Base-by-base conservation (phyloP, 306 rosid species). In the Hippophae tibetana region DNA sequence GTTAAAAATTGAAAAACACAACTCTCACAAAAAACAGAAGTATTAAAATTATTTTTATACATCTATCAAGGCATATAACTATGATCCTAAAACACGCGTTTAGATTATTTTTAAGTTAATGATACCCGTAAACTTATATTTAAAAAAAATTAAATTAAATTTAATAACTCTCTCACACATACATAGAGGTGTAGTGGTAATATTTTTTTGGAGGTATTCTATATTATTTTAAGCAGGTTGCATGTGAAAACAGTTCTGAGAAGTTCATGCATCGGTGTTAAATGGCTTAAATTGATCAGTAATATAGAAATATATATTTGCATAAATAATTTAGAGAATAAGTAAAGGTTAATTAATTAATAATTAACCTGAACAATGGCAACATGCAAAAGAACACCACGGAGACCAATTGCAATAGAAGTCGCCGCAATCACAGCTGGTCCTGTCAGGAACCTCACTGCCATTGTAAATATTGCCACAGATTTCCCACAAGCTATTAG, bases 401-500 rank as follows among this genome's bases (percentile, higher is more conserved):
- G 93, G 43, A 89, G 62, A 52, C 95, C 97, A 5, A 73, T 60
- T 45, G 85, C 93, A 7, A 89, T 82, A 11, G 97, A 79, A 53
- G 86, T 74, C 6, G 97, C 95, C 0, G 97, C 97, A 47, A 84
- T 86, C 18, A 89, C 97, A 52, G 95, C 95, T 3, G 97, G 97
- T 42, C 95, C 97, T 3, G 84, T 84, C 68, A 89, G 73, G 82
- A 89, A 89, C 71, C 97, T 76, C 43, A 89, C 97, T 26, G 95
- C 95, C 95, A 89, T 86, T 68, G 95, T 75, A 89, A 86, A 86
- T 44, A 93, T 67, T 42, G 97, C 97, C 41, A 86, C 93, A 11
- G 84, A 76, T 78, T 89, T 89, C 56, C 97, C 95, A 78, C 97
- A 89, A 5, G 89, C 89, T 56, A 89, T 84, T 69, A 89, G 65